Conservation (phyloP, 129 eudicot genomes). For the Sambucus nigra region DNA sequence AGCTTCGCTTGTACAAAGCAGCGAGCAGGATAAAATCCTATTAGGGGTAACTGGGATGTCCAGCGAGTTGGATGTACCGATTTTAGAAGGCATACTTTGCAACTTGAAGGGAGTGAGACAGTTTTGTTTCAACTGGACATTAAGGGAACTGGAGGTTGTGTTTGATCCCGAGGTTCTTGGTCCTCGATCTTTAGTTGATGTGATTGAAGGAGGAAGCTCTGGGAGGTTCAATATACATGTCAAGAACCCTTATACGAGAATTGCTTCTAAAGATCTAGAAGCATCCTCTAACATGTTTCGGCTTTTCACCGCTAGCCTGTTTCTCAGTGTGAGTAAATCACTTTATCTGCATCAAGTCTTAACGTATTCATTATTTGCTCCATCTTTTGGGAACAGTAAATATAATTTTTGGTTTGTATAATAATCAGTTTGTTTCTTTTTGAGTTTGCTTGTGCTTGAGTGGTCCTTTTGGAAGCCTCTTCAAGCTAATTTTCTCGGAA, state of each 20-base stretch:
- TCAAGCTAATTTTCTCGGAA: too few species aligned
- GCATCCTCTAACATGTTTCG: slow-evolving; percentile 84
- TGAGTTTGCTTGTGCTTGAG: slow-evolving; percentile 5
- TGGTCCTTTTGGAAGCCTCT: too few species aligned
- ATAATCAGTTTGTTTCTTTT: slow-evolving; percentile 7
- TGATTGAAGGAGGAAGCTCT: slow-evolving; percentile 55
- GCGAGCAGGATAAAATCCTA: slow-evolving; percentile 70
- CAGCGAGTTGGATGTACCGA: slow-evolving; percentile 54
- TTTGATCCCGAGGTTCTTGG: slow-evolving; percentile 82
- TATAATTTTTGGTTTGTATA: too few species aligned
- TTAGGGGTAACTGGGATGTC: slow-evolving; percentile 54
- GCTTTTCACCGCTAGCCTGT: slow-evolving; percentile 66
- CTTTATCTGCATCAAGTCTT: slow-evolving; percentile 3
- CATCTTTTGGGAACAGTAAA: neutral
- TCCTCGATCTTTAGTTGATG: slow-evolving; percentile 73
- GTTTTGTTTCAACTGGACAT: slow-evolving; percentile 40
- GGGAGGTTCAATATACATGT: slow-evolving; percentile 64
- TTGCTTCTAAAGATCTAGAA: slow-evolving; percentile 81
- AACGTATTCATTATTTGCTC: neutral
- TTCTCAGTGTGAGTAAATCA: slow-evolving; percentile 71
- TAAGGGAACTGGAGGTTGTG: slow-evolving; percentile 58
- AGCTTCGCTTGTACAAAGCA: slow-evolving; percentile 89
- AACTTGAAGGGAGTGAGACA: slow-evolving; percentile 69
- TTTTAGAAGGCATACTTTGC: slow-evolving; percentile 65
- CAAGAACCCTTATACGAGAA: slow-evolving; percentile 74